These are phyloP conservation scores for Colletotrichum sp. DNA, from an alignment of 2,329 filamentous ascomycete species.

Conservation along the genomic window DNA sequence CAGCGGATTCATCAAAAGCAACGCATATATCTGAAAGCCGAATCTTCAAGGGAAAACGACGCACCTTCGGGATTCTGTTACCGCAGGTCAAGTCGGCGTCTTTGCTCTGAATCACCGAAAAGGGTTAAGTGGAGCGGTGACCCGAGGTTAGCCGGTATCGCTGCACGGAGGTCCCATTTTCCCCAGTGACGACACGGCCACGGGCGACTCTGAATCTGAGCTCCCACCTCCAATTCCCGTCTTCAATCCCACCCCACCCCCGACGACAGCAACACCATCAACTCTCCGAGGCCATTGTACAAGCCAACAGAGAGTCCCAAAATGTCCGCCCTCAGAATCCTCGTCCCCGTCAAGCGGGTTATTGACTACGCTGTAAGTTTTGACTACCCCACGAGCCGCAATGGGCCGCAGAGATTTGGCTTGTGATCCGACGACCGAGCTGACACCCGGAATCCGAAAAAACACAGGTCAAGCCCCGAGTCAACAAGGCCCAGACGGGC, in stretches of 20 bases:
- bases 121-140: conserved; percentile 19
- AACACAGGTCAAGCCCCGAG: conserved; percentile 69
- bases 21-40: background rate
- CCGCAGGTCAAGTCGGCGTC: background rate
- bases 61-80: background rate
- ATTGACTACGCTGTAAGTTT: conserved; percentile 81
- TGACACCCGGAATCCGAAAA: conserved; percentile 4
- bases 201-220: conserved; percentile 3
- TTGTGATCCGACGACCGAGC: background rate
- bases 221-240: conserved; percentile 12
- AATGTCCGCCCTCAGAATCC: conserved; percentile 50
- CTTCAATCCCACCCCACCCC: conserved; percentile 21
- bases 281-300: conserved; percentile 8
- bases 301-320: background rate
- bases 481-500: conserved; percentile 78
- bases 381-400: background rate
- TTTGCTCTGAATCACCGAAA: conserved; percentile 11
- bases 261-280: conserved; percentile 4
- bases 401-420: background rate
- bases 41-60: background rate
- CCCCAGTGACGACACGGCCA: conserved; percentile 19
- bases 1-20: background rate
- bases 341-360: conserved; percentile 83
- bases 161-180: conserved; percentile 26
- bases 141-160: conserved; percentile 51